phyloP scores from a whole-genome alignment of 352 stramenopile species.

The Phytophthora sp. region DNA sequence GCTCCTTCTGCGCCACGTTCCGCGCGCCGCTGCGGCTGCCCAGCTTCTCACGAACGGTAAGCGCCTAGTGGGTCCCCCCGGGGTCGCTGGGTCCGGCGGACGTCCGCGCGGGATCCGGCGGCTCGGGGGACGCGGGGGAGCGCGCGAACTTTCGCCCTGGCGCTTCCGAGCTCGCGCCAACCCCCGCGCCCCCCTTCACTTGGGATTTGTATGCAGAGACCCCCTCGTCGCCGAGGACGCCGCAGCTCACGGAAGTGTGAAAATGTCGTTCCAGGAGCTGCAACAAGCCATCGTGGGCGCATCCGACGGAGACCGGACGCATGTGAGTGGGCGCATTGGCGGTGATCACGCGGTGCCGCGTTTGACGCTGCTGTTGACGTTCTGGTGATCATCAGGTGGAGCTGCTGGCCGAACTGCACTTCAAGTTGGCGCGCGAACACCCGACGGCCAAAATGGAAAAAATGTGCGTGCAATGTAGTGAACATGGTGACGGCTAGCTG shows the following conservation, averaged over 20 bases:
- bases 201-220: conserved; percentile 40
- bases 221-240: background rate
- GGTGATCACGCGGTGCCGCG: background rate
- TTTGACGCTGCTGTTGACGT: conserved; percentile 16
- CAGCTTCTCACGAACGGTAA: conserved; percentile 78
- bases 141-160: background rate
- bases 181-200: conserved; percentile 17
- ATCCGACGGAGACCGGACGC: conserved; percentile 42
- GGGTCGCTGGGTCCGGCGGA: background rate
- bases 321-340: conserved; percentile 40
- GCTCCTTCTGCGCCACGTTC: conserved; percentile 80
- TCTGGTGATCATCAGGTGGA: conserved; percentile 48
- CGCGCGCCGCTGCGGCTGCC: conserved; percentile 72
- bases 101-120: conserved; percentile 10
- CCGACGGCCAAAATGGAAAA: conserved; percentile 77
- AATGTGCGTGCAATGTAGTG: conserved; percentile 53
- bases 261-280: conserved; percentile 54
- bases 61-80: background rate
- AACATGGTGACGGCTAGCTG: conserved; percentile 7
- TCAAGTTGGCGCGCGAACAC: conserved; percentile 79
- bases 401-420: conserved; percentile 82
- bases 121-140: conserved; percentile 5
- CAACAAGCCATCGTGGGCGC: conserved; percentile 63
- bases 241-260: conserved; percentile 25
- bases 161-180: conserved; percentile 4